phyloP scores from a whole-genome alignment of 768 basidiomycete genomes.

The Cubamyces sp. region DNA sequence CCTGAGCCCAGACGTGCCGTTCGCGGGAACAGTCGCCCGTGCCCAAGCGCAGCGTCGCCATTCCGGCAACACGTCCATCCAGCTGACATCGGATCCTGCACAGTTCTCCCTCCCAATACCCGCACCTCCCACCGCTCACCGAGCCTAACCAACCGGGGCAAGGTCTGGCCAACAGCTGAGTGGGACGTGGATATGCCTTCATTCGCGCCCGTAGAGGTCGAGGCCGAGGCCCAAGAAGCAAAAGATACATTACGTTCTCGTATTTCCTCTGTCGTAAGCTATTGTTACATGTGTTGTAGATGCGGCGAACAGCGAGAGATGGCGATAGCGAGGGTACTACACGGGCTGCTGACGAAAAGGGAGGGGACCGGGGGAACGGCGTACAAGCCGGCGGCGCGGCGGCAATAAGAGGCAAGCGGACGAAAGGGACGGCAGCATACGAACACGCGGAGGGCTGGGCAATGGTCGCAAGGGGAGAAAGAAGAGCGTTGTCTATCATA shows the following conservation, averaged over 20 bases:
- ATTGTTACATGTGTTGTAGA: conserved; percentile 32
- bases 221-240: conserved; percentile 10
- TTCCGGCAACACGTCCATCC: too few relatives aligned
- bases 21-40: background rate
- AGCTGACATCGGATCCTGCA: too few relatives aligned
- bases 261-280: conserved; percentile 32
- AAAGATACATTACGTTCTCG: conserved; percentile 29
- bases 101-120: too few relatives aligned
- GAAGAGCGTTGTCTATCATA: conserved; percentile 27
- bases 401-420: background rate
- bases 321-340: conserved; percentile 33
- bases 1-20: background rate
- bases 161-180: too few relatives aligned
- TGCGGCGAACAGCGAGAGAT: conserved; percentile 33
- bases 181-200: too few relatives aligned
- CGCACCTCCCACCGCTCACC: too few relatives aligned
- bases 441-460: conserved; percentile 12
- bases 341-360: conserved; percentile 25
- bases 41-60: too few relatives aligned
- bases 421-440: conserved; percentile 15
- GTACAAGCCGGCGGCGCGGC: conserved; percentile 5
- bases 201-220: background rate
- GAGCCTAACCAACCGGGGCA: too few relatives aligned
- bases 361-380: conserved; percentile 16
- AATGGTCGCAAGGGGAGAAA: background rate